Base-by-base conservation (phyloP, 345 rosid genomes). In the Populus deltoides region DNA sequence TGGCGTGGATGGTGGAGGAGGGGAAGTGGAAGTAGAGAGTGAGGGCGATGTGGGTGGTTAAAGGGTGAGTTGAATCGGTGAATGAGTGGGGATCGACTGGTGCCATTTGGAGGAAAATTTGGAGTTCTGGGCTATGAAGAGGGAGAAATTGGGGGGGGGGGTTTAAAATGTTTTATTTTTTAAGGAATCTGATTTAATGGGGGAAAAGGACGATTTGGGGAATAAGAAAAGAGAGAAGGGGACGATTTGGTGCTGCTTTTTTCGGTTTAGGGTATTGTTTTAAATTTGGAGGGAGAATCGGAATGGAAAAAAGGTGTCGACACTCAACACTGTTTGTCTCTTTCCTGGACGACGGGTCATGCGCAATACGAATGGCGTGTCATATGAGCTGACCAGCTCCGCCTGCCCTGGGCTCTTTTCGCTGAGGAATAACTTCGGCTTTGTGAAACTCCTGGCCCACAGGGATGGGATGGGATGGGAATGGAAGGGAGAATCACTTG, bases 31-130 rank as follows among this genome's bases (percentile, higher is more conserved):
- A 86, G 91, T 90, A 91, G 47, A 95, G 87, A 68, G 92, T 85
- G 78, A 93, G 92, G 53, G 91, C 70, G 77, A 92, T 41, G 83
- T 91, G 91, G 55, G 90, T 90, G 9, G 96, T 86, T 10, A 91
- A 78, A 7, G 98, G 92, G 79, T 92, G 93, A 55, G 88, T 35
- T 3, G 94, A 86, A n/a, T 88, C 92, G 10, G 93, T 87, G 92
- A 70, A 95, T 13, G 99, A 95, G 88, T 95, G 97, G 0, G 98
- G 97, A 81, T 95, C 98, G 13, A 90, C 67, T 5, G 91, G 90
- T 15, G 93, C 93, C 96, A 94, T 93, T 31, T 70, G n/a, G 18
- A 82, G 55, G 20, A 18, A 4, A 9, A 15, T 15, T 16, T 6
- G 13, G 63, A 17, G 11, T 39, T 47, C n/a, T 16, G 18, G 47